Percentiles rank a stretch among this genome's conserved stretches.
These are phyloP conservation scores for Juncus inflexus DNA, from an alignment of 176 grass and related monocot species.

Conservation along the genomic window DNA sequence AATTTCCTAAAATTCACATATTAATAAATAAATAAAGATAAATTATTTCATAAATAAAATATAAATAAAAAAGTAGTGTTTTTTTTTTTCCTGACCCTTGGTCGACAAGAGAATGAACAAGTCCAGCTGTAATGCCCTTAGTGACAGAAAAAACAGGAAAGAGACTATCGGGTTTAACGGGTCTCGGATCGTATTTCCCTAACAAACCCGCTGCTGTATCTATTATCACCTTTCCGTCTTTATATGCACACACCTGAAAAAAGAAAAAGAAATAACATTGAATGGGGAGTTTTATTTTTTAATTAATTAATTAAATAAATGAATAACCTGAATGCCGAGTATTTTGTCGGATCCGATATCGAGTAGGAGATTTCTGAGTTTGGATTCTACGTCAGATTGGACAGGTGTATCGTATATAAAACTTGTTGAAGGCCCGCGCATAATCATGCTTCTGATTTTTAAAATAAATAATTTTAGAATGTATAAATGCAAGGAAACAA, in stretches of 20 bases:
- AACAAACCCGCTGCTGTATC: conserved; percentile 82
- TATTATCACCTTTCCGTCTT: conserved; percentile 98
- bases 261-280: background rate
- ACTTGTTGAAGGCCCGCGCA: conserved; percentile 20
- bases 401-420: conserved; percentile 75
- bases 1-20: conserved; percentile 53
- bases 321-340: conserved; percentile 83
- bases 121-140: conserved; percentile 90
- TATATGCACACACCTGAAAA: conserved; percentile 80
- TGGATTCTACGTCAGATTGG: conserved; percentile 82
- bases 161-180: conserved; percentile 89
- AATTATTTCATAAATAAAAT: conserved; percentile 1
- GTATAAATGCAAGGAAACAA: conserved; percentile 1
- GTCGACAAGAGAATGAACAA: conserved; percentile 94
- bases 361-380: conserved; percentile 60
- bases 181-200: conserved; percentile 87
- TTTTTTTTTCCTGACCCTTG: conserved; percentile 56
- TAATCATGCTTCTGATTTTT: conserved; percentile 46
- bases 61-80: too few relatives aligned
- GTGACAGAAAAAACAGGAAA: conserved; percentile 98
- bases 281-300: background rate
- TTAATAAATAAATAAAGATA: conserved; percentile 17
- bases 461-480: background rate
- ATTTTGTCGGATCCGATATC: conserved; percentile 87
- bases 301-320: too few relatives aligned